These are phyloP conservation scores for Solanum hybrid DNA, from an alignment of 305 asterid species.

Conservation along the genomic window DNA sequence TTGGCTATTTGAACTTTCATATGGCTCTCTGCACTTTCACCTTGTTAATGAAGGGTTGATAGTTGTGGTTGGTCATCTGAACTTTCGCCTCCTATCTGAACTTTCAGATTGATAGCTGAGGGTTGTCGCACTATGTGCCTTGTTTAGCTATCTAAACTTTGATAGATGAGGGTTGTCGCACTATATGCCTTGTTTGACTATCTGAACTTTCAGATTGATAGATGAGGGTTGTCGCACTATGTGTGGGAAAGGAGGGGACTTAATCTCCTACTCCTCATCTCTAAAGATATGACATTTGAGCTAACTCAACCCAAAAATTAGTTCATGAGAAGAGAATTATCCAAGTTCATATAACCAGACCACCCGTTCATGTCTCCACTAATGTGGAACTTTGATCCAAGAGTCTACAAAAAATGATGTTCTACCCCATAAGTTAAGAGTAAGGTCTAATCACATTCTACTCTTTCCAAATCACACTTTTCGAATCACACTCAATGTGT, in stretches of 20 bases:
- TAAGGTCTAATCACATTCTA: background rate
- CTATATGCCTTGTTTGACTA: background rate
- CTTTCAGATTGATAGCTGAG: background rate
- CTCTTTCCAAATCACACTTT: accelerated
- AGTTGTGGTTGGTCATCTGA: background rate
- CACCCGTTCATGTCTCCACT: background rate
- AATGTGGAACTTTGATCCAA: background rate
- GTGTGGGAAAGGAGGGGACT: background rate
- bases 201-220: background rate
- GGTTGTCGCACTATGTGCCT: background rate
- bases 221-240: background rate
- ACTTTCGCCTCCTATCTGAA: background rate
- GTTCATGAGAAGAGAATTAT: background rate
- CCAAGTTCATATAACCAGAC: background rate
- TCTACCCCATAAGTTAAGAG: background rate
- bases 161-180: background rate
- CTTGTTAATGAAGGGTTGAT: background rate
- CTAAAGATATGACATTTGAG: too few relatives aligned
- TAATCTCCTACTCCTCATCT: background rate
- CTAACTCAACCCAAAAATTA: background rate
- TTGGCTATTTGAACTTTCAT: background rate
- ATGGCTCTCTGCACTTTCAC: background rate
- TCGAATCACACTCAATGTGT: background rate
- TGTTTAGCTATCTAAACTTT: background rate
- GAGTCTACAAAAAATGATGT: background rate